These are phyloP conservation scores for Penicillium sp. DNA, from an alignment of 2,329 filamentous ascomycete genomes.

Conservation along the genomic window DNA sequence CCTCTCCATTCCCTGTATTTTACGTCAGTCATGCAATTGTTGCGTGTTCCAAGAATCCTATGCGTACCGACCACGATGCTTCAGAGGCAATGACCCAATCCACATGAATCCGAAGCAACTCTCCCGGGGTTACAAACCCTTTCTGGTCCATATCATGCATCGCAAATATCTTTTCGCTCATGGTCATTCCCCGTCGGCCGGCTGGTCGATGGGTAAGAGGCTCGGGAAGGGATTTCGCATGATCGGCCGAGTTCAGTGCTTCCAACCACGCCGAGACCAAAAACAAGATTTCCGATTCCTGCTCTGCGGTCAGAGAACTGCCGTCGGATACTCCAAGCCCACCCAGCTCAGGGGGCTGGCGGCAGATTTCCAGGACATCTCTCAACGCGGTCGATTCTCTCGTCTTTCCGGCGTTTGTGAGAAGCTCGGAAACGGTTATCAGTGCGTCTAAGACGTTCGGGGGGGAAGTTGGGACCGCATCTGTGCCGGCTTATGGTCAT, in stretches of 20 bases:
- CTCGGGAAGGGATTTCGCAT: constrained; percentile 5
- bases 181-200: constrained; percentile 39
- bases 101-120: constrained; percentile 41
- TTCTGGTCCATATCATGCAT: constrained; percentile 40
- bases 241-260: constrained; percentile 29
- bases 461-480: too few relatives aligned
- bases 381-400: constrained; percentile 12
- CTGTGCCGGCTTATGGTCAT: not conserved
- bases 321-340: constrained; percentile 12
- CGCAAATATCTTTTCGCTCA: constrained; percentile 49
- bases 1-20: constrained; percentile 36
- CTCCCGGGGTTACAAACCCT: constrained; percentile 37
- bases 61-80: constrained; percentile 25
- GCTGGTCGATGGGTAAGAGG: constrained; percentile 13
- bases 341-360: constrained; percentile 18
- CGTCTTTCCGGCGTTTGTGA: not conserved
- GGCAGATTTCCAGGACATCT: constrained; percentile 22
- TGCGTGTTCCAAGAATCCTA: not conserved
- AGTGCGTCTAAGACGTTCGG: not conserved
- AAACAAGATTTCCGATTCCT: constrained; percentile 25
- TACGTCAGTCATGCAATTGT: too few relatives aligned
- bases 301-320: constrained; percentile 1
- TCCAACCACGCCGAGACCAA: constrained; percentile 30
- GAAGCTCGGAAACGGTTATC: not conserved
- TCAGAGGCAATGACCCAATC: constrained; percentile 49